Percentiles rank a stretch among this genome's conserved stretches.
phyloP scores from a whole-genome alignment of 2,329 filamentous ascomycete genomes.

The Ophiostoma piceae region DNA sequence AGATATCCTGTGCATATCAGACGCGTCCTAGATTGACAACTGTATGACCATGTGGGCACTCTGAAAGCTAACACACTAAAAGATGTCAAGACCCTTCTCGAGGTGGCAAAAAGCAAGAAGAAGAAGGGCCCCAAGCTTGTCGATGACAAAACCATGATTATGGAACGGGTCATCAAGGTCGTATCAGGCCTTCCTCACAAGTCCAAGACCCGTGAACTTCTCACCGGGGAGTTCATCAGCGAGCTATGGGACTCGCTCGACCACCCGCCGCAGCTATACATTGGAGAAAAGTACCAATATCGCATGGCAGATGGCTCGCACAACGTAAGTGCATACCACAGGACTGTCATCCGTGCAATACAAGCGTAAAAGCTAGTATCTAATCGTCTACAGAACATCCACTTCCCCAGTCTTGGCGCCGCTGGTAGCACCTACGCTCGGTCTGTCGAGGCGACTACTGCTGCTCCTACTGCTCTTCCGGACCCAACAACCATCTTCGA shows the following conservation, averaged over 20 bases:
- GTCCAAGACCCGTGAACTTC: slow-evolving; percentile 55
- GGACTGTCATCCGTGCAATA: neutral
- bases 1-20: neutral
- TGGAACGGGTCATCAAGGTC: slow-evolving; percentile 67
- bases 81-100: neutral
- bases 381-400: slow-evolving; percentile 48
- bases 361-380: neutral
- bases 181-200: slow-evolving; percentile 59
- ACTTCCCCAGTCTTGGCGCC: slow-evolving; percentile 59
- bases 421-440: slow-evolving; percentile 64
- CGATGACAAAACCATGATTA: slow-evolving; percentile 73
- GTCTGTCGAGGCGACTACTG: slow-evolving; percentile 53
- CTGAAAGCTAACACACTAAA: neutral
- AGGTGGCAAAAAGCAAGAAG: neutral
- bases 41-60: neutral
- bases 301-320: slow-evolving; percentile 64
- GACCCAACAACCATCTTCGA: slow-evolving; percentile 62
- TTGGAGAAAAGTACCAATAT: slow-evolving; percentile 59
- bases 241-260: slow-evolving; percentile 67
- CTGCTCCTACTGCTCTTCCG: slow-evolving; percentile 59
- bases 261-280: slow-evolving; percentile 64
- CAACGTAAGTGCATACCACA: slow-evolving; percentile 44
- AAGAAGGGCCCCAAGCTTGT: slow-evolving; percentile 56
- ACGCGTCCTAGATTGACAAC: neutral
- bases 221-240: slow-evolving; percentile 64